phyloP scores from a whole-genome alignment of 2,329 filamentous ascomycete species.

The Lachnellula arida region DNA sequence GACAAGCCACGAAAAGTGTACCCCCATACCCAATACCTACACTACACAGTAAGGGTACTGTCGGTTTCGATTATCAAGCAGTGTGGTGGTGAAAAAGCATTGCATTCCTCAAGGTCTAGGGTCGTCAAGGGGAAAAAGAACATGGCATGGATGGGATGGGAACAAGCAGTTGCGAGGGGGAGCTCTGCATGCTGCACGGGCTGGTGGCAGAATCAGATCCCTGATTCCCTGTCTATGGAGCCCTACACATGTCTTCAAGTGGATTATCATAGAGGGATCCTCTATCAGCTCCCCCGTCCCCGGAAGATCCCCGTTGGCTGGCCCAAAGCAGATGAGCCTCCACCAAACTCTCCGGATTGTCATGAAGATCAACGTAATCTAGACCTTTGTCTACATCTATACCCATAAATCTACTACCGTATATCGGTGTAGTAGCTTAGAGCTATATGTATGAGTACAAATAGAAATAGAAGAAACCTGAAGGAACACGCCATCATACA shows the following conservation, averaged over 20 bases:
- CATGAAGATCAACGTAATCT: not conserved
- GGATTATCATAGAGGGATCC: not conserved
- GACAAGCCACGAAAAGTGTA: not conserved
- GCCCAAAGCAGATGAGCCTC: not conserved
- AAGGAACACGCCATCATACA: not conserved
- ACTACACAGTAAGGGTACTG: too few species aligned
- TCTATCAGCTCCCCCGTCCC: not conserved
- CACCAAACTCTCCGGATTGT: conserved; percentile 6
- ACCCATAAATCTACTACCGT: not conserved
- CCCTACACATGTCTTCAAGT: too few species aligned
- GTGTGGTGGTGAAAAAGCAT: too few species aligned
- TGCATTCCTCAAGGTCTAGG: too few species aligned
- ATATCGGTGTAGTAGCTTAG: not conserved
- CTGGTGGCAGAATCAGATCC: too few species aligned
- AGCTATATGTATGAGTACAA: not conserved
- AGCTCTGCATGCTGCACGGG: too few species aligned
- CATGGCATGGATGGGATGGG: too few species aligned
- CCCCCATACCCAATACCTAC: too few species aligned
- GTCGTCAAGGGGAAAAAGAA: too few species aligned
- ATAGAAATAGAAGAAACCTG: not conserved
- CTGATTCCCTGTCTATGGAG: too few species aligned
- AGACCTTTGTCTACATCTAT: not conserved
- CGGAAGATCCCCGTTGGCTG: not conserved
- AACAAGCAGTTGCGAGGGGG: too few species aligned
- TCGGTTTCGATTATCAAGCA: too few species aligned